Evolutionary conservation across 1,139 yeast genomes (phyloP), one percentile per base, ranked within the genome.

Genomic region (Wickerhamomyces sp.): DNA sequence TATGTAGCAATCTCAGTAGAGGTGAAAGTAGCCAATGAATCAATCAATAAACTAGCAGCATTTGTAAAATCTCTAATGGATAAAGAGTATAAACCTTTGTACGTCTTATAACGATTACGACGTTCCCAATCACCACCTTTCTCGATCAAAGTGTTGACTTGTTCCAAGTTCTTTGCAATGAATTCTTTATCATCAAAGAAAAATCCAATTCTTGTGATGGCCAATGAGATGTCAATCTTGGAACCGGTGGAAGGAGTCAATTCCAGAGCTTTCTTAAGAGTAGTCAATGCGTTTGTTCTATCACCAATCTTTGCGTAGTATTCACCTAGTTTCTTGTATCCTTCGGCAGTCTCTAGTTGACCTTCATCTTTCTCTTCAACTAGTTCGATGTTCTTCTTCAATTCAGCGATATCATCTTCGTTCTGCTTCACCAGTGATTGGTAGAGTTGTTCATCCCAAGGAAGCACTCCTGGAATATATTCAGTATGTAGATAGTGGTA

Each of bases 61-160:
- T 88, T 95, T 32, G 71, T 71, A 60, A 94, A 94, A 60, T 89
- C 82, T 60, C 99, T 80, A 29, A 93, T 83, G 14, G 96, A 86
- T 75, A 93, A 70, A 43, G 80, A 72, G 64, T 88, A 88, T 45
- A 93, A 76, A 26, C 99, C 99, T 52, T 79, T 70, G 68, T 93
- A 94, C 8, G 98, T 89, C 70, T 94, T 93, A 72, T 79, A 89
- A 57, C 96, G 75, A 69, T 94, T 93, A 62, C 96, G 81, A 66
- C 99, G 87, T 68, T 94, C 99, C 99, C 99, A 93, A 65, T 93
- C 99, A 49, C 99, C 99, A 44, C 99, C 99, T 60, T 89, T 85
- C 59, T 93, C 99, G 60, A 93, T 89, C 62, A 88, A 72, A 38
- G 71, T 63, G 60, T 85, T 81, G 36, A 84, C 80, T 55, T 83